These are phyloP conservation scores for Blepharisma stoltei DNA, from an alignment of 73 alveolate genomes.

Conservation along the genomic window DNA sequence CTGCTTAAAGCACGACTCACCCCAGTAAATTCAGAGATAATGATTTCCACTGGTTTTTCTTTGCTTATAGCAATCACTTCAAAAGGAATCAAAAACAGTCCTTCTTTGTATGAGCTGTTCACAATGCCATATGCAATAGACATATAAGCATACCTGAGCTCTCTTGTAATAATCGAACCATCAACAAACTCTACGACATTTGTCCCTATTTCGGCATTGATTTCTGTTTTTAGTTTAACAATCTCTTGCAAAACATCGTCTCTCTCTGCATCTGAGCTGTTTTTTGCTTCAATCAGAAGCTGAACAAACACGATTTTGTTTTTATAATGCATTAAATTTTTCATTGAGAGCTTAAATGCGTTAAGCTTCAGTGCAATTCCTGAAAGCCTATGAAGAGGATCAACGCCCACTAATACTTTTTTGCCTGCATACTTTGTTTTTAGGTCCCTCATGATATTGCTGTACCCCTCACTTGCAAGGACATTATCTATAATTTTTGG, in stretches of 20 bases:
- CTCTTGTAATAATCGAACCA: constrained; percentile 33
- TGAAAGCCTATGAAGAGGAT: constrained; percentile 44
- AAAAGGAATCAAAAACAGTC: constrained; percentile 60
- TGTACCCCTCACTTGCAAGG: constrained; percentile 30
- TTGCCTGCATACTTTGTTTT: constrained; percentile 20
- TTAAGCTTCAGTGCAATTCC: constrained; percentile 49
- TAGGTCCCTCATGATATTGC: background rate
- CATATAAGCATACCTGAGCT: constrained; percentile 50
- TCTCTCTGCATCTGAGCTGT: constrained; percentile 7
- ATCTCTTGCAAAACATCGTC: constrained; percentile 17
- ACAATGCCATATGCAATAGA: constrained; percentile 37
- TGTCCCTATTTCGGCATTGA: constrained; percentile 39
- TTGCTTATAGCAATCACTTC: constrained; percentile 41
- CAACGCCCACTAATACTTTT: constrained; percentile 49
- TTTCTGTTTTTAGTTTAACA: constrained; percentile 29
- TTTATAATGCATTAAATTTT: constrained; percentile 42
- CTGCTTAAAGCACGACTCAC: constrained; percentile 56
- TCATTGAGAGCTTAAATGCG: constrained; percentile 33
- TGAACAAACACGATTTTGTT: constrained; percentile 23
- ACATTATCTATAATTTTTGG: constrained; percentile 53
- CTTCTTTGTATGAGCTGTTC: constrained; percentile 51
- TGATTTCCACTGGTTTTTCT: constrained; percentile 32
- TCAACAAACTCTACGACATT: constrained; percentile 24
- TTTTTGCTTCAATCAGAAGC: constrained; percentile 34
- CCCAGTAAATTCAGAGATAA: constrained; percentile 64